Base-by-base conservation (phyloP, 2,329 filamentous ascomycete genomes). In the Ophiostoma australiae region DNA sequence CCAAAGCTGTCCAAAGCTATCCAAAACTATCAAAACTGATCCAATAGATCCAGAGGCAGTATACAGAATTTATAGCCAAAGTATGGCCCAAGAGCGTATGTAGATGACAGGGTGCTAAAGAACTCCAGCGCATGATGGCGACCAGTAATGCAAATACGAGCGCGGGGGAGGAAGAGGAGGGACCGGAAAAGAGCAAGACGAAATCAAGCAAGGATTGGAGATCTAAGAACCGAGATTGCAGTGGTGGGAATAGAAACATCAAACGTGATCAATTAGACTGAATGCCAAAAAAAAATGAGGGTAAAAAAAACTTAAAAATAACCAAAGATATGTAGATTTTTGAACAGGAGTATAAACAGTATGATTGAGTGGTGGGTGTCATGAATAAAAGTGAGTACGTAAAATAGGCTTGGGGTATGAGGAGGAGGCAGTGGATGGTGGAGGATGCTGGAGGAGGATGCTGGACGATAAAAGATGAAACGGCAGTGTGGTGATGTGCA, bases 341-440 rank as follows among this genome's bases (percentile, higher is more conserved):
- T 31, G 37, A 48, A 67, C 66, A 67, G 66, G 39, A 67, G 39
- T 44, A 68, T 72, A 67, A 31, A 61, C n/a, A 69, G 35, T 72
- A 72, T 33, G 65, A 72, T 67, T 72, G 72, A 72, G 72, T 72
- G 72, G 72, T 68, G 72, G 70, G 67, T 33, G 67, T 72, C 69
- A 67, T 68, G 31, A 70, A 71, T 69, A 70, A 70, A 70, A 35
- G 33, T n/a, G 68, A 73, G 70, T 69, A 73, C 23, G 68, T 69
- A 7, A 39, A 39, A 70, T 69, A 66, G 52, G 58, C 37, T 39
- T 23, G 33, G 68, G 69, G 48, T 61, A 44, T 68, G 61, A 37
- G 31, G 35, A 37, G 17, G 33, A n/a, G 6, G 33, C 3, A 8
- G 23, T 11, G 52, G 8, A 58, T 27, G 52, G 6, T 39, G 63